Evolutionary conservation across 2,329 filamentous ascomycete genomes (phyloP), one percentile per base, ranked within the genome.

Genomic region (Akanthomyces lecanii): DNA sequence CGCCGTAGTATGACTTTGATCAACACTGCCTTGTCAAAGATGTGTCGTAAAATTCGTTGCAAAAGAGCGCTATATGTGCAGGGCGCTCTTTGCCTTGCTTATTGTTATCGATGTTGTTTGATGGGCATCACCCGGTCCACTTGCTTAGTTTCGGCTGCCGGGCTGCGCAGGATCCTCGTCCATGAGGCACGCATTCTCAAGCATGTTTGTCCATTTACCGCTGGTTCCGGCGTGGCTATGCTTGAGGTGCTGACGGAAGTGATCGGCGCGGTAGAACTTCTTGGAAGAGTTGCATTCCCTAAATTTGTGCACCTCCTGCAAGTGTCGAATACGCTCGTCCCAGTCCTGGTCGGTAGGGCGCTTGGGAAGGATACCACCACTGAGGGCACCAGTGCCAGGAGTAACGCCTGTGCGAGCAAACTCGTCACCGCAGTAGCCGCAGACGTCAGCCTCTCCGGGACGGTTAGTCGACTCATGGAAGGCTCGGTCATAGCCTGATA

Each of bases 151-250:
- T 28, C 59, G 50, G 16, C n/a, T 12, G 3, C 28, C 38, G 2
- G 59, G 50, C 42, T 61, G 50, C 16, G 30, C 59, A 5, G 85
- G 82, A 61, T 97, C 92, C 73, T 96, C 83, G 61, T 89, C 93
- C 75, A 93, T 87, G 91, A 98, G 96, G 78, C 95, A 99, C 5
- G 93, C 92, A 72, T 92, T 96, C 74, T 99, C 95, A 40, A 99
- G 82, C 83, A 97, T 93, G 76, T 98, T 98, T 14, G 95, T 99
- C 95, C 95, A 99, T 76, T 98, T 98, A 38, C 95, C 95, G 75
- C 92, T 97, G 0, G 92, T 94, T 42, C 95, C 95, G 44, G 91
- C 91, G 77, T 98, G 95, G 74, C 92, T 97, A 75, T 99, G 95
- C 81, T 98, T 99, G 64, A 99, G 81, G 77, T 99, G 95, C 76